Evolutionary conservation across 108 stramenopile species (phyloP), one percentile per base, ranked within the genome.

Genomic region (Nitzschia sp.): DNA sequence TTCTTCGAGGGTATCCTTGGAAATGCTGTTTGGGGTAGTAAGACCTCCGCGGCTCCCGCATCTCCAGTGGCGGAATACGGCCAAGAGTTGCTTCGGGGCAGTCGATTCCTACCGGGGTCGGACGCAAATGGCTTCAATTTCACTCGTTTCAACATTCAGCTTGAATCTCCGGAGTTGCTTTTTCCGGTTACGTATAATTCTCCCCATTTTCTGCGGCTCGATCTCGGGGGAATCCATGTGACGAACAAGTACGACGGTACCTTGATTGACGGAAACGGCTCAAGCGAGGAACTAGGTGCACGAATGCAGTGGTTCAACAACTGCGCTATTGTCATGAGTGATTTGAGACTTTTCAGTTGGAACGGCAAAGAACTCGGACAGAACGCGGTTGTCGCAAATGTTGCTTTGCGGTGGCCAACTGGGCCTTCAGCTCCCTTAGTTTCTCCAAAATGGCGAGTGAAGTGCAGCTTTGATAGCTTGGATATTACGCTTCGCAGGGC

Each of bases 1-100:
- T 90, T 89, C 64, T 93, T 90, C 63, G 80, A 86, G 48, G 92
- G 87, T 17, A 75, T 93, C 19, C 54, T 90, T 19, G 92, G 89
- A 0, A 71, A 71, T 67, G 89, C 86, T 46, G 87, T 90, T 26
- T 82, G 83, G 84, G 92, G 92, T 9, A 1, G 26, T 2, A 79
- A 34, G 6, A 66, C 45, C 15, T 69, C 55, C 26, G 66, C 72
- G 5, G 11, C 24, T 0, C 59, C 62, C 18, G 48, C 59, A 3
- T 19, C 26, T 35, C 25, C 54, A 0, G n/a, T 42, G 18, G 26
- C 61, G 4, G 47, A 74, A 11, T 33, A 29, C 17, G 19, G 15
- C 30, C 59, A 61, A 2, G 25, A 18, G 21, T 15, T 36, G 33
- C 28, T 36, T 17, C 15, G 26, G 0, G 17, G 5, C 3, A 23